Percentiles rank a stretch among this genome's conserved stretches.
Evolutionary conservation across 2,329 filamentous ascomycete genomes (phyloP).

Genomic region (Camillea tinctor): DNA sequence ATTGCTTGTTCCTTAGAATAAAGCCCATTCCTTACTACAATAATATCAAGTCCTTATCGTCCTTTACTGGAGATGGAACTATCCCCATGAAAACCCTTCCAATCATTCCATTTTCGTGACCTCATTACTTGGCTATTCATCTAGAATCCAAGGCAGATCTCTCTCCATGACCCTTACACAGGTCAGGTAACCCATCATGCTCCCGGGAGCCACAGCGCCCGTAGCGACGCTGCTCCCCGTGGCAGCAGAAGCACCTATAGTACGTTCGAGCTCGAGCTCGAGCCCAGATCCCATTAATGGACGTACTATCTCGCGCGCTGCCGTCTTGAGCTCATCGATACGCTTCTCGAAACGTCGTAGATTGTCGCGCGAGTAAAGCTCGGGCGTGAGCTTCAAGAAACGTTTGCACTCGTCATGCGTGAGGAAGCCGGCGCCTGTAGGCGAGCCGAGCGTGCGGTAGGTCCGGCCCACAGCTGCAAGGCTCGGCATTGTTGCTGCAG

Average conservation of each 20-base stretch:
- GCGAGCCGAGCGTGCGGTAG: conserved; percentile 72
- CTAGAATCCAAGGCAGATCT: conserved; percentile 33
- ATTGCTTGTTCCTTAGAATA: conserved; percentile 10
- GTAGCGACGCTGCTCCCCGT: conserved; percentile 36
- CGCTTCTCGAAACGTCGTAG: conserved; percentile 80
- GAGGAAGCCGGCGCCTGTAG: conserved; percentile 64
- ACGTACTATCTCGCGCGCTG: conserved; percentile 78
- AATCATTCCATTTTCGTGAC: background rate
- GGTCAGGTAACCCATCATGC: conserved; percentile 32
- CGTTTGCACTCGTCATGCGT: conserved; percentile 84
- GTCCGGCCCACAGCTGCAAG: conserved; percentile 66
- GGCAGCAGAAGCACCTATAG: conserved; percentile 37
- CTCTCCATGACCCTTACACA: conserved; percentile 33
- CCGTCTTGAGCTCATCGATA: conserved; percentile 82
- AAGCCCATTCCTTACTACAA: background rate
- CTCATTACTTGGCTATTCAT: conserved; percentile 18
- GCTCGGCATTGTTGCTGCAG: conserved; percentile 41
- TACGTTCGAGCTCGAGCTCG: conserved; percentile 68
- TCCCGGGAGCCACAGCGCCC: conserved; percentile 9
- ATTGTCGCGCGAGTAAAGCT: conserved; percentile 84
- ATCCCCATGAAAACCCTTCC: background rate
- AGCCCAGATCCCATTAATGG: conserved; percentile 84
- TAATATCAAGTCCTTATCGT: conserved; percentile 5
- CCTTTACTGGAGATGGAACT: background rate
- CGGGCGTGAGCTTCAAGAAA: conserved; percentile 80